These are phyloP conservation scores for Delonix regia DNA, from an alignment of 306 rosid genomes.

Conservation along the genomic window DNA sequence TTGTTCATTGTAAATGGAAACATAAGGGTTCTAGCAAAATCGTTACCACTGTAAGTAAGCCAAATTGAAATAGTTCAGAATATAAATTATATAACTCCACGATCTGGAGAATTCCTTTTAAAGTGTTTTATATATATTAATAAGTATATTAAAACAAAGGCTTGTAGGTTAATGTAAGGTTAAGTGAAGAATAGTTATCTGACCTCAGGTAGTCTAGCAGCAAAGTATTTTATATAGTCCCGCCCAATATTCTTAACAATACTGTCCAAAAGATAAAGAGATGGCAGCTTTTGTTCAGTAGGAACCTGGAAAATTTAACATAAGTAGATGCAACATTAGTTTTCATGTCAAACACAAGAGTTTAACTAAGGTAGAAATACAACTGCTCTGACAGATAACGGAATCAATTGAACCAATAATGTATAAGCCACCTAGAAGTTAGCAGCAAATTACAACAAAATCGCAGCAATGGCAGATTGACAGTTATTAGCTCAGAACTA, in stretches of 20 bases:
- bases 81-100: conserved; percentile 22
- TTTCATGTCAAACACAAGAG: conserved; percentile 24
- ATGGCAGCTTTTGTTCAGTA: conserved; percentile 92
- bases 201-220: conserved; percentile 89
- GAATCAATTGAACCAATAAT: conserved; percentile 10
- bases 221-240: conserved; percentile 91
- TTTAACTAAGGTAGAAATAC: conserved; percentile 16
- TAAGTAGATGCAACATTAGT: conserved; percentile 30
- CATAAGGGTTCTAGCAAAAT: conserved; percentile 7
- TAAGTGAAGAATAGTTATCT: conserved; percentile 47
- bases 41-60: conserved; percentile 12
- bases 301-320: conserved; percentile 74
- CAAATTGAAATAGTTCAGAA: conserved; percentile 16
- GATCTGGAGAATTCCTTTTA: conserved; percentile 10
- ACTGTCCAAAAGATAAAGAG: conserved; percentile 98
- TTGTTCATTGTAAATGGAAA: conserved; percentile 28
- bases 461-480: not conserved
- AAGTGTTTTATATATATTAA: conserved; percentile 8
- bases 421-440: not conserved
- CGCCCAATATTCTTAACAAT: conserved; percentile 97
- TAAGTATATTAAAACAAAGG: not conserved
- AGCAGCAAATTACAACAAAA: conserved; percentile 23
- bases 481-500: not conserved
- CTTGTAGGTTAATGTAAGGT: conserved; percentile 17
- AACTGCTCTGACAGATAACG: conserved; percentile 19